Base-by-base conservation (phyloP, 2,329 filamentous ascomycete species). In the Fusarium odoratissimum region DNA sequence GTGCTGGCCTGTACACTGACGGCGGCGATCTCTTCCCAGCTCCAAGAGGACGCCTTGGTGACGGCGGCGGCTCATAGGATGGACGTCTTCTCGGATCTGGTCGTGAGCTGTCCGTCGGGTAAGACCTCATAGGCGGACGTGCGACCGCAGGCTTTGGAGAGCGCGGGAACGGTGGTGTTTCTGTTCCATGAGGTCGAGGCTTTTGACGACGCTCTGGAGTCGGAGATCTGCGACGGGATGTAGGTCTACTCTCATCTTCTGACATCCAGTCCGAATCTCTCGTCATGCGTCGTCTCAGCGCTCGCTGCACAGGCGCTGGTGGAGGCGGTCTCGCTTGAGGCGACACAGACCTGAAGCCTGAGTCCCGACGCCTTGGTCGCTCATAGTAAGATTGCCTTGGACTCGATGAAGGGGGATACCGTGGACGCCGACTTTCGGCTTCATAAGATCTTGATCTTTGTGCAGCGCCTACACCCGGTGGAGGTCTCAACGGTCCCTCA, bases 211-310 rank as follows among this genome's bases (percentile, higher is more conserved):
- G 52, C 25, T 63, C 57, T 7, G 72, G 67, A 7, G 55, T 67
- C 4, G 54, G 56, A 4, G 75, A 65, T n/a, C 44, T 41, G 19
- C 72, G 49, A 21, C 75, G 68, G 0, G 75, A 75, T 1, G 62
- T 31, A 12, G 69, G 69, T 4, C 74, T 64, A 30, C 62, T 74
- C 1, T 77, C 74, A 25, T 77, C 76, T 8, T 77, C 76, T 0
- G 76, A 77, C 23, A 76, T 67, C 25, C 31, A 67, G 2, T 75
- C 74, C 5, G 73, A 74, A 17, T 77, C 76, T 8, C 76, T 71
- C 0, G 69, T 74, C 35, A 69, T 49, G 3, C 76, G 74, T 8
- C 66, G 70, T 7, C 71, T 64, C 6, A 67, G 65, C 3, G 25
- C 25, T 30, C 69, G 51, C 13, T 57, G 62, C 3, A 66, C 28